Evolutionary conservation across 441 rosid genomes (phyloP), one percentile per base, ranked within the genome.

Genomic region (Jatropha podagrica): DNA sequence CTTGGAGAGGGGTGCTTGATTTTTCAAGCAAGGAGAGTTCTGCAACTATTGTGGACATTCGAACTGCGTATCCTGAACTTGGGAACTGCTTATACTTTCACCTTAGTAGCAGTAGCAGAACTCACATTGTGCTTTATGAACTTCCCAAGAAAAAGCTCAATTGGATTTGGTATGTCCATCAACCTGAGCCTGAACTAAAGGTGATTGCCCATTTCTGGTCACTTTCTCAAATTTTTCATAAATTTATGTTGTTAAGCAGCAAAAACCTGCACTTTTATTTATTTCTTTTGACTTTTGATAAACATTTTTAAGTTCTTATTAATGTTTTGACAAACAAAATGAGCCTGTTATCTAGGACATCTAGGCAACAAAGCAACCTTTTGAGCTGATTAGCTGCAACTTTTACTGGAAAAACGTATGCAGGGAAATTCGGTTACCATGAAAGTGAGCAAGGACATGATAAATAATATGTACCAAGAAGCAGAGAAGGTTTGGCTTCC

Each of bases 101-200:
- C 71, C 77, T 92, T 4, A 77, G 73, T 23, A 63, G 46, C 0
- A 77, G 73, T 23, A 63, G 46, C 0, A 71, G 83, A 79, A 83
- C 87, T 77, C 97, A 91, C 77, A 44, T 54, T 63, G 93, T 78
- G 63, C 75, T 91, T 32, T 91, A 87, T 75, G 92, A 92, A 81
- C 90, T 92, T 74, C 80, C 68, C 38, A 85, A 84, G 74, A 80
- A 83, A 73, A 85, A 81, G 78, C 87, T 92, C 26, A 90, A 91
- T 65, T 94, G 97, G 97, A 81, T 94, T 77, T 88, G 92, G 94
- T 90, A 86, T 78, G 77, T 87, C 54, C 88, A 86, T 81, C 94
- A 83, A 74, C 90, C 90, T 9, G 89, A 94, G 82, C 96, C 92
- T 23, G 77, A 86, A 71, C 65, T 84, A 38, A 87, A 86, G 89